Conservation (phyloP, 1,139 yeast genomes). For the Suhomyces atakaporum region DNA sequence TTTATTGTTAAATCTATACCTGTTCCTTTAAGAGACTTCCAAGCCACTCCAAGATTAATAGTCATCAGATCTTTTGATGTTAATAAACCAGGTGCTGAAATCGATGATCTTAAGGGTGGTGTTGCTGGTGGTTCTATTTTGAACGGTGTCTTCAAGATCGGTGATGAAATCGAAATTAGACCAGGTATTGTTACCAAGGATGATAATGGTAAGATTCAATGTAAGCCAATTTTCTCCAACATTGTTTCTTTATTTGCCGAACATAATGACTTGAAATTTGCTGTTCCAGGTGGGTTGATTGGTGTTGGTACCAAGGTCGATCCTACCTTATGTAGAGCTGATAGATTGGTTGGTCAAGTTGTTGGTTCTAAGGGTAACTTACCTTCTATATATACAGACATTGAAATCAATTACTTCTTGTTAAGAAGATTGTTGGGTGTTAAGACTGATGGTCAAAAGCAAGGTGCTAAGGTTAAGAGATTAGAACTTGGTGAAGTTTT, state of each 20-base stretch:
- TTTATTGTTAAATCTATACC: conserved; percentile 95
- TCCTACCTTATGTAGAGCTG: conserved; percentile 98
- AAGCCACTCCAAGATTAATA: conserved; percentile 90
- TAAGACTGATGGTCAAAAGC: conserved; percentile 96
- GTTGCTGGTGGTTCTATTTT: conserved; percentile 99
- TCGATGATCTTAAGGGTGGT: conserved; percentile 97
- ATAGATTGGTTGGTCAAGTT: conserved; percentile 98
- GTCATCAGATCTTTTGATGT: conserved; percentile 99
- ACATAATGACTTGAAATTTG: conserved; percentile 95
- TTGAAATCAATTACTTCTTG: conserved; percentile 95
- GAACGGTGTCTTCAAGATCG: conserved; percentile 94
- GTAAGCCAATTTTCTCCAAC: conserved; percentile 93
- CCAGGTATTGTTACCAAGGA: conserved; percentile 98
- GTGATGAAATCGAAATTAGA: conserved; percentile 97
- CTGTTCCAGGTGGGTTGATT: conserved; percentile 99
- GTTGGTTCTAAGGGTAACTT: conserved; percentile 96
- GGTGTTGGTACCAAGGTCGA: conserved; percentile 99
- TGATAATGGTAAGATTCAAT: conserved; percentile 88
- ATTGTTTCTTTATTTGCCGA: conserved; percentile 96
- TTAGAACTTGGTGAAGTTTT: conserved; percentile 92
- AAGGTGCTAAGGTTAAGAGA: conserved; percentile 91
- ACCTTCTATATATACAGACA: conserved; percentile 95
- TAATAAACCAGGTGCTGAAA: conserved; percentile 97
- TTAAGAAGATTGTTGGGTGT: conserved; percentile 97
- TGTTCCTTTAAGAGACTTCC: conserved; percentile 92